phyloP scores from a whole-genome alignment of 225 moss, liverwort and hornwort genomes.

The Rhytidiadelphus loreus region DNA sequence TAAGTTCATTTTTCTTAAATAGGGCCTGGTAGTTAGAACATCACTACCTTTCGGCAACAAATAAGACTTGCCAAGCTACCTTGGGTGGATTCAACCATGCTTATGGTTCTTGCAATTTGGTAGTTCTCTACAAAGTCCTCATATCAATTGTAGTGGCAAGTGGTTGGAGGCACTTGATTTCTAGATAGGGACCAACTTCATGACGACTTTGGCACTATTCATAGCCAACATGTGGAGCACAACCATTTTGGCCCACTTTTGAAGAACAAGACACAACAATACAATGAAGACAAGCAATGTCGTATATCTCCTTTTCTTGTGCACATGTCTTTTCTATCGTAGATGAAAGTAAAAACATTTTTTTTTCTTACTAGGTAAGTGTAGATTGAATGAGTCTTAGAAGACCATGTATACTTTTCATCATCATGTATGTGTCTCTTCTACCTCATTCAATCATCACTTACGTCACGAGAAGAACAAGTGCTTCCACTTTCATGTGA shows the following conservation, averaged over 20 bases:
- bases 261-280: not conserved
- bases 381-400: not conserved
- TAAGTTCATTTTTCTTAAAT: not conserved
- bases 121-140: not conserved
- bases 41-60: accelerated
- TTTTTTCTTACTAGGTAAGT: too few species aligned
- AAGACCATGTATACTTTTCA: not conserved
- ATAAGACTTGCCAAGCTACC: too few species aligned
- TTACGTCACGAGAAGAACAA: not conserved
- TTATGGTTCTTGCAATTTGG: not conserved
- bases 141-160: not conserved
- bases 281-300: not conserved
- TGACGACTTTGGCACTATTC: accelerated
- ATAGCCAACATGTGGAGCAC: not conserved
- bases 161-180: not conserved
- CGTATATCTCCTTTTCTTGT: not conserved
- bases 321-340: not conserved
- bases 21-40: not conserved
- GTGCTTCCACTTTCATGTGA: not conserved
- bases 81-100: not conserved
- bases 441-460: not conserved
- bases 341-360: not conserved
- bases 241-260: not conserved
- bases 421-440: not conserved
- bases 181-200: accelerated